These are phyloP conservation scores for Afroboletus lepidellus DNA, from an alignment of 1,284 basidiomycete genomes.

Conservation along the genomic window DNA sequence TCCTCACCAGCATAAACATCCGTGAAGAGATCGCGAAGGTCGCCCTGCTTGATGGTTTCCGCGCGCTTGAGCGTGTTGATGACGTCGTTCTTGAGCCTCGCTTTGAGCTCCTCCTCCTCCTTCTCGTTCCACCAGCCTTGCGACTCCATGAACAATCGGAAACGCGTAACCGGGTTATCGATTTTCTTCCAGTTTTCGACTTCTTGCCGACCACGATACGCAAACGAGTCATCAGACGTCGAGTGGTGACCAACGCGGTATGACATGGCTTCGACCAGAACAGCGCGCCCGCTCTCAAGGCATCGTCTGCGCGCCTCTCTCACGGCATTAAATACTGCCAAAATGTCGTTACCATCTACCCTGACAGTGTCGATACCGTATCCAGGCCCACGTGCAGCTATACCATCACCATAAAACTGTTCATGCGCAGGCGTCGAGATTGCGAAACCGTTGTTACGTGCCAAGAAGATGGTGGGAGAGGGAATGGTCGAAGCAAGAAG, in stretches of 20 bases:
- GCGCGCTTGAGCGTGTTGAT: conserved; percentile 77
- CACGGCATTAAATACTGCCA: conserved; percentile 84
- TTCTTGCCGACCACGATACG: conserved; percentile 82
- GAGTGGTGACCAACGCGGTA: conserved; percentile 95
- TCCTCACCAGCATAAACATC: conserved; percentile 86
- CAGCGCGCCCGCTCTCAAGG: conserved; percentile 77
- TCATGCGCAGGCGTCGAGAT: conserved; percentile 91
- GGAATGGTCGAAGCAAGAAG: conserved; percentile 75
- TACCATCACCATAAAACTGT: conserved; percentile 92
- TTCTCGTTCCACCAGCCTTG: conserved; percentile 84
- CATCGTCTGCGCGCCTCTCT: conserved; percentile 77
- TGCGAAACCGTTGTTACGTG: conserved; percentile 89
- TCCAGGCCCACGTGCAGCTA: conserved; percentile 88
- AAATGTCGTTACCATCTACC: conserved; percentile 92
- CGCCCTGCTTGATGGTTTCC: conserved; percentile 69
- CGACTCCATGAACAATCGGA: conserved; percentile 80
- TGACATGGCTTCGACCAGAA: conserved; percentile 90
- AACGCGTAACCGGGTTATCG: conserved; percentile 86
- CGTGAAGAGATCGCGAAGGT: conserved; percentile 79
- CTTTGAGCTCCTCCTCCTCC: conserved; percentile 73
- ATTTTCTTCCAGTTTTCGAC: conserved; percentile 85
- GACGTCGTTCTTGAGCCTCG: conserved; percentile 70
- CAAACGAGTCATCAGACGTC: conserved; percentile 92
- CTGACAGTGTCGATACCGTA: conserved; percentile 90
- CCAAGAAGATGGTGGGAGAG: conserved; percentile 71